These are phyloP conservation scores for Trichocomaceae sp. DNA, from an alignment of 2,329 filamentous ascomycete genomes.

Conservation along the genomic window DNA sequence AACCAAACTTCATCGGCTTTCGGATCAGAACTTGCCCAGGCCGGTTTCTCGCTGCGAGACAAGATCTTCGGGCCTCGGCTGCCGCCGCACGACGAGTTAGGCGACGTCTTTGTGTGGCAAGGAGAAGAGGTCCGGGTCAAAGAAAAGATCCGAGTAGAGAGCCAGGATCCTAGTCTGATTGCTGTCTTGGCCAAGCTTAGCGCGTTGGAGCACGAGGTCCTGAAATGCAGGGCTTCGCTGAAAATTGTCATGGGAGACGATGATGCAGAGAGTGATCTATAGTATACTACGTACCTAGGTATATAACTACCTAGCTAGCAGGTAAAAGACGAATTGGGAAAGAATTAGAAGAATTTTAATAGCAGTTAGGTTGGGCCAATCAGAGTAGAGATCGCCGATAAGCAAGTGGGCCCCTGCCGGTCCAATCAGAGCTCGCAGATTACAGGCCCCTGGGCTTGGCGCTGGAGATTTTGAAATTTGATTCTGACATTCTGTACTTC, in stretches of 20 bases:
- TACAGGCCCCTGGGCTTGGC: conserved; percentile 10
- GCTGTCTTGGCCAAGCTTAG: conserved; percentile 75
- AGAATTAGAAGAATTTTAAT: no score
- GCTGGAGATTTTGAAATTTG: neutral
- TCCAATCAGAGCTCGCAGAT: conserved; percentile 4
- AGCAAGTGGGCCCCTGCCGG: neutral
- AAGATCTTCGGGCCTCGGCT: conserved; percentile 46
- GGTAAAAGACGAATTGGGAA: no score
- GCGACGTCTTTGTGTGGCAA: conserved; percentile 64
- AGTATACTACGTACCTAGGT: neutral
- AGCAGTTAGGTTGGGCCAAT: no score
- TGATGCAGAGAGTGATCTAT: conserved; percentile 30
- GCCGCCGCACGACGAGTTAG: conserved; percentile 71
- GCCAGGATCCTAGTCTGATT: conserved; percentile 78
- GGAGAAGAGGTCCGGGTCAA: conserved; percentile 72
- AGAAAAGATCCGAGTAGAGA: conserved; percentile 85
- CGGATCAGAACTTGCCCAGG: conserved; percentile 58
- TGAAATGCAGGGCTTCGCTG: conserved; percentile 63
- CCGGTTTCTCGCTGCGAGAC: conserved; percentile 53
- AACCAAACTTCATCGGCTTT: conserved; percentile 59
- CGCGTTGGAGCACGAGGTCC: conserved; percentile 67
- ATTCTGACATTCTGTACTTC: no score
- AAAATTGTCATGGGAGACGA: conserved; percentile 69
- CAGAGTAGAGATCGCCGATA: neutral
- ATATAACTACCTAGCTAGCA: no score